Base-by-base conservation (phyloP, 768 basidiomycete genomes). In the Suillus americanus region DNA sequence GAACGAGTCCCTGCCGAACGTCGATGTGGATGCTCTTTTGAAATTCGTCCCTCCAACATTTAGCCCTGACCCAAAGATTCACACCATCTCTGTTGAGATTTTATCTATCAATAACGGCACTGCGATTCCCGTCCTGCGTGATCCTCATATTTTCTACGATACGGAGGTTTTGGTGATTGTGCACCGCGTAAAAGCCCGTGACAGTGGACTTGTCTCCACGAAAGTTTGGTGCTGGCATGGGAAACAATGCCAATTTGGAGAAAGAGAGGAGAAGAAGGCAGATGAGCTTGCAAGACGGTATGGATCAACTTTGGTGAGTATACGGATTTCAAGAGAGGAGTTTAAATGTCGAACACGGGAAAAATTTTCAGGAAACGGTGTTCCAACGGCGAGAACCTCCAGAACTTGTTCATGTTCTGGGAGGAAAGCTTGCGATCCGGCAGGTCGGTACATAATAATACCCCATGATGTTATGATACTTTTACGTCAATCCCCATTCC, bases 141-240 rank as follows among this genome's bases (percentile, higher is more conserved):
- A 86, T 62, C 71, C 71, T 9, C 78, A 83, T 64, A 73, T 90
- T 20, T 92, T 94, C 73, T 89, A 94, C 70, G 92, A 94, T 61
- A 77, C 82, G 2, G 93, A 95, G 71, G 77, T 87, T 9, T 77
- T 93, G 23, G 86, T 83, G 1, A 80, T 94, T 60, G 80, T 94
- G 16, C 84, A 92, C 72, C 84, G 92, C 16, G 82, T 78, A 28
- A 94, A 93, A 74, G 84, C 84, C 0, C 85, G 79, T 62, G 78
- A 82, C n/a, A 87, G 75, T 40, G 88, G 89, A 14, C 79, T 94
- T 18, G 91, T 86, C 4, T 79, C 80, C 30, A 92, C 89, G 6
- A 82, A 81, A 25, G 83, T 94, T 20, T 94, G 91, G 91, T 84
- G 83, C 25, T 95, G 93, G 93, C 77, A 79, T 20, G 93, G 93